phyloP scores from a whole-genome alignment of 768 basidiomycete genomes.

The Cubamyces sp. region DNA sequence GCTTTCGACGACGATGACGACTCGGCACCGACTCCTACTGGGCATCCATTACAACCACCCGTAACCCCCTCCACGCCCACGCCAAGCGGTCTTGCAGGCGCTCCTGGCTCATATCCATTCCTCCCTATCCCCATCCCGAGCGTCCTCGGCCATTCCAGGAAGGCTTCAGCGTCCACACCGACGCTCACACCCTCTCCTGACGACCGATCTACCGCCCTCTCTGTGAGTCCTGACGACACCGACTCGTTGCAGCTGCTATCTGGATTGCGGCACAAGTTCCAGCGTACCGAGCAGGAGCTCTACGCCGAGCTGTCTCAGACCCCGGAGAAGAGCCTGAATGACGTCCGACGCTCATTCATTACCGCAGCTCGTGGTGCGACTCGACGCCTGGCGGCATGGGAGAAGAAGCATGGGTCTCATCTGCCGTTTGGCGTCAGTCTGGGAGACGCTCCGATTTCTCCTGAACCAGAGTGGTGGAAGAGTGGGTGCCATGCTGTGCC shows the following conservation, averaged over 20 bases:
- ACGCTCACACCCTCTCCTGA: slow-evolving; percentile 1
- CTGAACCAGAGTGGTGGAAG: slow-evolving; percentile 70
- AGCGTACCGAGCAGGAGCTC: slow-evolving; percentile 59
- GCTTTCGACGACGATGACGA: slow-evolving; percentile 43
- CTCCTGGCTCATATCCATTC: slow-evolving; percentile 15
- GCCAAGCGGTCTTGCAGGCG: neutral
- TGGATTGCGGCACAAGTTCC: slow-evolving; percentile 58
- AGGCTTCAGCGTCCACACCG: slow-evolving; percentile 8
- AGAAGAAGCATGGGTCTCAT: slow-evolving; percentile 59
- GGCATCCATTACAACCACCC: slow-evolving; percentile 29
- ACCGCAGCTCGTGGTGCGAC: slow-evolving; percentile 55
- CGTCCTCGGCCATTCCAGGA: neutral
- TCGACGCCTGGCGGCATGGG: slow-evolving; percentile 62
- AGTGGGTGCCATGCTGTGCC: slow-evolving; percentile 64
- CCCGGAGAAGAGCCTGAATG: slow-evolving; percentile 53
- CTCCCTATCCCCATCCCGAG: neutral
- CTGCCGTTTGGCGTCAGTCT: slow-evolving; percentile 28
- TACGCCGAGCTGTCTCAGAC: slow-evolving; percentile 58
- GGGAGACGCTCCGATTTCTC: slow-evolving; percentile 5
- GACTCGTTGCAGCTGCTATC: slow-evolving; percentile 47
- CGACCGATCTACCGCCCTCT: neutral
- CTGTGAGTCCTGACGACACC: neutral
- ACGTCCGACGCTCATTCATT: slow-evolving; percentile 62
- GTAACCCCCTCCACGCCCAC: slow-evolving; percentile 25
- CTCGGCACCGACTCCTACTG: slow-evolving; percentile 27